A percentile compares a stretch with the other conserved stretches of the same genome.
These are phyloP conservation scores for Tuber calosporum DNA, from an alignment of 495 filamentous ascomycete species.

Conservation along the genomic window DNA sequence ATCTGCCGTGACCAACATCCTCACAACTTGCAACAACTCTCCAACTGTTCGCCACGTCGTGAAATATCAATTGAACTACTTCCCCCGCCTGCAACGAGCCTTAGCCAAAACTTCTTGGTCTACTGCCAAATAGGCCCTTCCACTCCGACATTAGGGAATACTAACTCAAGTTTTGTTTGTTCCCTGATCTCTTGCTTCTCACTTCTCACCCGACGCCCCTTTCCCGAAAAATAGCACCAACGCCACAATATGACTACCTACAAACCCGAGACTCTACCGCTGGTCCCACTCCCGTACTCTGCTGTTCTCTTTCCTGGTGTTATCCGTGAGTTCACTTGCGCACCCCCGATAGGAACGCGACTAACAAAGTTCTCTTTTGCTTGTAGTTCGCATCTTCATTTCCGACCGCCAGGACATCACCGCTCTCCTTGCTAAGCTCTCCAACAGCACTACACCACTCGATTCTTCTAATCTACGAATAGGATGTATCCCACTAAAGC, in stretches of 20 bases:
- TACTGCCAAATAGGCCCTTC: not conserved
- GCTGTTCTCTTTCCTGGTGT: conserved; percentile 61
- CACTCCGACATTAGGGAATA: not conserved
- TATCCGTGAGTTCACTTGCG: conserved; percentile 42
- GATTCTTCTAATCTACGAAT: conserved; percentile 54
- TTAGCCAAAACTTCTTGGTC: not conserved
- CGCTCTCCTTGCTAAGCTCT: conserved; percentile 58
- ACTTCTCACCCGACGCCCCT: not conserved
- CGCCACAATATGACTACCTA: conserved; percentile 23
- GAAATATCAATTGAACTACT: not conserved
- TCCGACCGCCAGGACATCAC: conserved; percentile 60
- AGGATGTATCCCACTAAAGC: conserved; percentile 61
- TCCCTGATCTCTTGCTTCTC: not conserved
- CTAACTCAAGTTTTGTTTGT: not conserved
- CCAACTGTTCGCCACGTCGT: not conserved
- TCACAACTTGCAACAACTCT: not conserved
- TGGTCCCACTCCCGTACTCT: conserved; percentile 60
- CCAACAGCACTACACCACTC: conserved; percentile 49
- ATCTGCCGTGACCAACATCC: not conserved
- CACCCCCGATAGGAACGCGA: not conserved
- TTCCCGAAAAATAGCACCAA: conserved; percentile 12
- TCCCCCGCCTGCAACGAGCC: not conserved
- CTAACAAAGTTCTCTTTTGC: not conserved
- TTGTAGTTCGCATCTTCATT: conserved; percentile 54
- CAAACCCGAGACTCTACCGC: conserved; percentile 47